These are phyloP conservation scores for Irpex sp. DNA, from an alignment of 1,284 basidiomycete genomes.

Conservation along the genomic window DNA sequence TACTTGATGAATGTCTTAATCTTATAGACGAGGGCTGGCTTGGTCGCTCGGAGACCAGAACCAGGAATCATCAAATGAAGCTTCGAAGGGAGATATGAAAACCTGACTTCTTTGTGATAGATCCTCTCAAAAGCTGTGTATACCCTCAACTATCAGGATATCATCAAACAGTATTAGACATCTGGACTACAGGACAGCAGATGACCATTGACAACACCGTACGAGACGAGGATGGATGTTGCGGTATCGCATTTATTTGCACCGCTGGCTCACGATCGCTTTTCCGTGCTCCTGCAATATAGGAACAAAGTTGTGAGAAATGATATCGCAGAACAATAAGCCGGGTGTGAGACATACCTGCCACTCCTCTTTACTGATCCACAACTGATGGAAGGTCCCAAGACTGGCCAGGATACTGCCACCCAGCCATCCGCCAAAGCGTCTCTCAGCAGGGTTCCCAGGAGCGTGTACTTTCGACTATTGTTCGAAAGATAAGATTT, in stretches of 20 bases:
- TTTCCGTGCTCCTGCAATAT: slow-evolving; percentile 67
- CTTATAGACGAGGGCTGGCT: background rate
- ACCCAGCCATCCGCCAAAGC: slow-evolving; percentile 90
- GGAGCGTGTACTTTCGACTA: slow-evolving; percentile 87
- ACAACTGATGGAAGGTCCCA: slow-evolving; percentile 95
- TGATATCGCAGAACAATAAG: too few relatives aligned
- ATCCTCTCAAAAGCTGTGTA: background rate
- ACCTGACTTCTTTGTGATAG: background rate
- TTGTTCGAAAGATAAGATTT: background rate
- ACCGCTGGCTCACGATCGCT: slow-evolving; percentile 72
- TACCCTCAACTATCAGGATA: background rate
- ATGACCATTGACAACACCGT: background rate
- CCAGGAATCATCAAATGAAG: background rate
- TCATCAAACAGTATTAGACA: background rate
- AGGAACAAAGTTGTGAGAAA: background rate
- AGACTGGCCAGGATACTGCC: slow-evolving; percentile 90
- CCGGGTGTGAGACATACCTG: slow-evolving; percentile 49
- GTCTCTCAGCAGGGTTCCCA: slow-evolving; percentile 83
- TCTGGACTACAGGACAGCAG: background rate
- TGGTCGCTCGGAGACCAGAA: background rate
- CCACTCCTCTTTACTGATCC: slow-evolving; percentile 93
- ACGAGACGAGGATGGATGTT: background rate
- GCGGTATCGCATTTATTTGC: slow-evolving; percentile 49
- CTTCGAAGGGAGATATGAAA: background rate
- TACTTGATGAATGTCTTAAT: background rate